These are phyloP conservation scores for Trichophyton simii DNA, from an alignment of 2,329 filamentous ascomycete genomes.

Conservation along the genomic window DNA sequence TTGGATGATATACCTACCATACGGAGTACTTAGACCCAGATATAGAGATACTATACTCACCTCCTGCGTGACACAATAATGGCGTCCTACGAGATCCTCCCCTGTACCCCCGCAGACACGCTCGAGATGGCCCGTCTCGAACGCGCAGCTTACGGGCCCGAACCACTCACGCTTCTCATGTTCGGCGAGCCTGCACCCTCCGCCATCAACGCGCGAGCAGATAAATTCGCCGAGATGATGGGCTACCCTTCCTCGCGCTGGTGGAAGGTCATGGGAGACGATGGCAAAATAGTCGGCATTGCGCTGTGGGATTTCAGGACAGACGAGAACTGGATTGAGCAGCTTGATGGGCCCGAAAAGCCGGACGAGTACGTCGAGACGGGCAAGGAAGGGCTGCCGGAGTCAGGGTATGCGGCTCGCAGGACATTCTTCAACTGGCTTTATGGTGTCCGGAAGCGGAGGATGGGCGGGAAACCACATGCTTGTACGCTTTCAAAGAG, in stretches of 20 bases:
- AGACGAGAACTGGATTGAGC: slow-evolving; percentile 7
- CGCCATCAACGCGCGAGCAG: not conserved
- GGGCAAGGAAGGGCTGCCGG: slow-evolving; percentile 7
- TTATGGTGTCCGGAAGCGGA: slow-evolving; percentile 8
- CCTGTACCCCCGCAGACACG: slow-evolving; percentile 11
- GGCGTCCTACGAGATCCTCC: slow-evolving; percentile 7
- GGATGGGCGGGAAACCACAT: slow-evolving; percentile 10
- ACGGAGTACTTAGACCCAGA: too few species aligned
- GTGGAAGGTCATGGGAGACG: slow-evolving; percentile 7
- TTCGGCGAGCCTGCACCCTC: slow-evolving; percentile 2
- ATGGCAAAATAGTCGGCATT: slow-evolving; percentile 13
- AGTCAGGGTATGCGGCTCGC: slow-evolving; percentile 10
- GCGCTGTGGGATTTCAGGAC: slow-evolving; percentile 13
- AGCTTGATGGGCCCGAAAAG: slow-evolving; percentile 8
- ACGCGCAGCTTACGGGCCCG: slow-evolving; percentile 8
- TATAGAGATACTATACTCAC: not conserved
- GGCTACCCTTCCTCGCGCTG: slow-evolving; percentile 2
- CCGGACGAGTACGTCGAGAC: slow-evolving; percentile 7
- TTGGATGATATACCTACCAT: too few species aligned
- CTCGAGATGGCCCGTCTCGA: slow-evolving; percentile 32
- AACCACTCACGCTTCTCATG: slow-evolving; percentile 6
- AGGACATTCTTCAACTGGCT: slow-evolving; percentile 12
- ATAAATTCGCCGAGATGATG: slow-evolving; percentile 1
- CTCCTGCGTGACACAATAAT: not conserved
- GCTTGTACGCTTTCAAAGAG: slow-evolving; percentile 7